Conservation (phyloP, 306 rosid genomes). For the Trichosanthes truncata region DNA sequence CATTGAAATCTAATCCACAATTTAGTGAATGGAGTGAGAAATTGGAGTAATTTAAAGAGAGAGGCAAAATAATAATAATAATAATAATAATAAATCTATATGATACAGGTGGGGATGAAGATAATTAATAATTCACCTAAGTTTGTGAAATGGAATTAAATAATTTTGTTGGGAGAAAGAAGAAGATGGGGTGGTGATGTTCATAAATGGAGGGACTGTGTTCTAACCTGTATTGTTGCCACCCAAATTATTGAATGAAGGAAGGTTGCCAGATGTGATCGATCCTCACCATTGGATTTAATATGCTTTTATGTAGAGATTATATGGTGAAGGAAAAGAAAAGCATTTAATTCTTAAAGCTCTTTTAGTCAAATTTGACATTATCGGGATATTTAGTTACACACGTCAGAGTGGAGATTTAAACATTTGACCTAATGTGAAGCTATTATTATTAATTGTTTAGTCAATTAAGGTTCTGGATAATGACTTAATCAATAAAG, state of each 20-base stretch:
- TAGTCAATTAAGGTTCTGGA: too few relatives aligned
- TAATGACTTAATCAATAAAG: too few relatives aligned
- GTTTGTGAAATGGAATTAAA: background rate
- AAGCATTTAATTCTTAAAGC: background rate
- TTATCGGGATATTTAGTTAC: too few relatives aligned
- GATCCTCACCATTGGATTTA: background rate
- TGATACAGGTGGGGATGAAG: background rate
- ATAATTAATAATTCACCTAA: background rate
- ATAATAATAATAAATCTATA: background rate
- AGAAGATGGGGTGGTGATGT: constrained; percentile 1
- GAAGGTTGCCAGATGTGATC: background rate
- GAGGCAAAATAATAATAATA: background rate
- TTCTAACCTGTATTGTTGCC: background rate
- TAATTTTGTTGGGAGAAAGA: background rate
- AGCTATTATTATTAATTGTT: too few relatives aligned
- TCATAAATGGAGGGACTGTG: background rate
- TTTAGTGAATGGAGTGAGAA: constrained; percentile 3
- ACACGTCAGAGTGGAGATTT: too few relatives aligned
- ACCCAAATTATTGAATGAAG: background rate
- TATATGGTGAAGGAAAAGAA: background rate
- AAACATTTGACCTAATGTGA: too few relatives aligned
- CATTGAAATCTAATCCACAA: constrained; percentile 18
- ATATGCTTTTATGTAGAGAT: background rate
- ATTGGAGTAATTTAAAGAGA: background rate
- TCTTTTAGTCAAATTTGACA: background rate